Evolutionary conservation across 2,329 filamentous ascomycete genomes (phyloP).

Genomic region (Scedosporium dehoogii): DNA sequence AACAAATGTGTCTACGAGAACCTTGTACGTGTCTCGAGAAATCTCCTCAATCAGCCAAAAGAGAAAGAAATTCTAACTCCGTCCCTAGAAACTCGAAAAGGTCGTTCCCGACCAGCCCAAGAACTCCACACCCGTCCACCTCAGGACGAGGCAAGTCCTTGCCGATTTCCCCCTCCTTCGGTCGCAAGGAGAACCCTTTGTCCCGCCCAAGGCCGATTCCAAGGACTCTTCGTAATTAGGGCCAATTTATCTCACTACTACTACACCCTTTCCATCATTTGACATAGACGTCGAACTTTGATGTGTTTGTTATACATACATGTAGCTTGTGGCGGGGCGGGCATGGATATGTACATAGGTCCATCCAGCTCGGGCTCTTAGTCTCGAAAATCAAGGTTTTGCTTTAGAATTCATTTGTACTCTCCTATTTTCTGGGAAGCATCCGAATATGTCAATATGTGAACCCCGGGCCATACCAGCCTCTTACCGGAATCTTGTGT

Average conservation of each 20-base stretch:
- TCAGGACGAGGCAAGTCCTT: constrained; percentile 55
- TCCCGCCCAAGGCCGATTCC: constrained; percentile 22
- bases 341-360: neutral
- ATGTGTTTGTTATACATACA: constrained; percentile 1
- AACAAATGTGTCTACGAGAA: constrained; percentile 97
- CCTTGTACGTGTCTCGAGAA: constrained; percentile 53
- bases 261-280: neutral
- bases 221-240: constrained; percentile 13
- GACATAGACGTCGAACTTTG: neutral
- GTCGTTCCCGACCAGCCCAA: constrained; percentile 64
- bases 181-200: constrained; percentile 32
- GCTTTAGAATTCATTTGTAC: too few relatives aligned
- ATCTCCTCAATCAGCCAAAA: neutral
- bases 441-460: too few relatives aligned
- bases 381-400: neutral
- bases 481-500: too few relatives aligned
- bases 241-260: neutral
- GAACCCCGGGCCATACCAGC: too few relatives aligned
- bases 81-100: constrained; percentile 65
- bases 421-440: too few relatives aligned
- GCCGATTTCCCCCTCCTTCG: constrained; percentile 39
- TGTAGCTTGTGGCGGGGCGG: neutral
- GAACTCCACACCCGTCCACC: constrained; percentile 62
- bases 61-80: neutral
- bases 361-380: neutral